A percentile compares a stretch with the other conserved stretches of the same genome.
These are phyloP conservation scores for Penicillium canescens DNA, from an alignment of 495 filamentous ascomycete species.

Conservation along the genomic window DNA sequence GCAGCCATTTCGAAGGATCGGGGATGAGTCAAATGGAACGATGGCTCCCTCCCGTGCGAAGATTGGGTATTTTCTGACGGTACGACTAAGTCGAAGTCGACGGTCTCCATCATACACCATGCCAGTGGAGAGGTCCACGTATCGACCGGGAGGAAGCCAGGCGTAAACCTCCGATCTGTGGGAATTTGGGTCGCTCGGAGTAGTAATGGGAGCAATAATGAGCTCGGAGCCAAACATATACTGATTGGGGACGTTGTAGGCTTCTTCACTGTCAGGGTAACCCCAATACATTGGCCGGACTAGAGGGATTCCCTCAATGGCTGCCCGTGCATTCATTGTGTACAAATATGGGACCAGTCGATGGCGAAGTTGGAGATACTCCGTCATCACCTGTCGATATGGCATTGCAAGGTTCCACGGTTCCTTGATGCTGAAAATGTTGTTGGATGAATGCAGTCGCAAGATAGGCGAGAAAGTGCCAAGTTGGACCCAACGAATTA, in stretches of 20 bases:
- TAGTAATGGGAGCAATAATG: constrained; percentile 53
- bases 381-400: constrained; percentile 39
- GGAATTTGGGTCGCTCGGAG: constrained; percentile 38
- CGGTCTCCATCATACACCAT: constrained; percentile 54
- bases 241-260: constrained; percentile 53
- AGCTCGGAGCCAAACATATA: constrained; percentile 55
- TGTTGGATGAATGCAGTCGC: constrained; percentile 55
- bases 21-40: constrained; percentile 45
- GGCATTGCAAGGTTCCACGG: constrained; percentile 53
- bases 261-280: constrained; percentile 43
- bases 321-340: constrained; percentile 51
- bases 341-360: constrained; percentile 58
- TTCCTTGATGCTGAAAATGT: constrained; percentile 54
- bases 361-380: constrained; percentile 51
- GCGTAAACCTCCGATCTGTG: constrained; percentile 37
- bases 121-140: constrained; percentile 53
- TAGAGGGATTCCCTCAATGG: constrained; percentile 45
- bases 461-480: constrained; percentile 59
- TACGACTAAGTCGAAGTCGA: constrained; percentile 43
- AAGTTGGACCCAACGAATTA: constrained; percentile 57
- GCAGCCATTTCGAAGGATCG: constrained; percentile 40
- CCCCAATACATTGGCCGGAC: constrained; percentile 63
- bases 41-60: constrained; percentile 56
- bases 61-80: constrained; percentile 45
- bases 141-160: constrained; percentile 51